Conservation (phyloP, 2,329 filamentous ascomycete species). For the Rhexocercosporidium sp. region DNA sequence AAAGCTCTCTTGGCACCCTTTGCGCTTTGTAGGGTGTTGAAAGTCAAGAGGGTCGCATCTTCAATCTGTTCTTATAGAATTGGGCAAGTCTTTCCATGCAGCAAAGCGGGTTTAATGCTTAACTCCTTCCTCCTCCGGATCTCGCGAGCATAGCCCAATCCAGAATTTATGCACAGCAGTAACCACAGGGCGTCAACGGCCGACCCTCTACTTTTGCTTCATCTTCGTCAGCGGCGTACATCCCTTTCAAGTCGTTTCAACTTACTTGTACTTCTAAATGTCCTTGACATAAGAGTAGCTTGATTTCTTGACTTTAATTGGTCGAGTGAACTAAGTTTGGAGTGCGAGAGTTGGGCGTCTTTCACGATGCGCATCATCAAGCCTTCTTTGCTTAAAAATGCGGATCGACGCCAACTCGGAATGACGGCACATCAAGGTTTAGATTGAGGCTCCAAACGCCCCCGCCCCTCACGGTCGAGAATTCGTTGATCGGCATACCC, state of each 20-base stretch:
- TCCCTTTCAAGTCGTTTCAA: background rate
- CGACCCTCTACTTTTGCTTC: background rate
- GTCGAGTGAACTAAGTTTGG: background rate
- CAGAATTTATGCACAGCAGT: no score
- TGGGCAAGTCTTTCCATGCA: background rate
- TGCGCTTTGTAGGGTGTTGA: no score
- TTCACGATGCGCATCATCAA: no score
- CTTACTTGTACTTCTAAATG: no score
- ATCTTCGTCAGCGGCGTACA: background rate
- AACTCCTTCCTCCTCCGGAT: background rate
- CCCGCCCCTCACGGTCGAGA: background rate
- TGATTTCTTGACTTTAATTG: background rate
- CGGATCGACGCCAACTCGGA: background rate
- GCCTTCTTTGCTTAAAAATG: background rate
- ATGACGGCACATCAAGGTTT: slow-evolving; percentile 10
- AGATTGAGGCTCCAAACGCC: background rate
- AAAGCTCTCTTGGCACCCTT: no score
- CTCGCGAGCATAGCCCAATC: no score
- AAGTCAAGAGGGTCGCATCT: no score
- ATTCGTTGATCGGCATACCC: background rate
- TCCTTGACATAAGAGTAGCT: background rate
- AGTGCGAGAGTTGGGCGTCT: no score
- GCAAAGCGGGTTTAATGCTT: background rate
- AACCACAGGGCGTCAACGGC: no score
- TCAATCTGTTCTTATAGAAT: no score